Conservation (phyloP, 768 basidiomycete species). For the Pisolithus tinctorius region DNA sequence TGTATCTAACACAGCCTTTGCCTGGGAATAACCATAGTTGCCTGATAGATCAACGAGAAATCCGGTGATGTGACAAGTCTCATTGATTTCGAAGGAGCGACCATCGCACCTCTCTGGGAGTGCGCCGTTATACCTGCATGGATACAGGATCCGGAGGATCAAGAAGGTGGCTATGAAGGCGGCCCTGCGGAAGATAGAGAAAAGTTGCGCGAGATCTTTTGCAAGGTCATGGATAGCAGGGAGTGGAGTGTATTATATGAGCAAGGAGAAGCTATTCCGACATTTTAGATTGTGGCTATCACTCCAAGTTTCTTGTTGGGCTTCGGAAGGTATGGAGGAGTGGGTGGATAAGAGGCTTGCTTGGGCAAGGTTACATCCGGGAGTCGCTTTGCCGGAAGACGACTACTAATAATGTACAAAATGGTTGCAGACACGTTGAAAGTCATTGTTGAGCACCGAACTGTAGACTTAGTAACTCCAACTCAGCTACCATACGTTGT, state of each 20-base stretch:
- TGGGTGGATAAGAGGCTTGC: not conserved
- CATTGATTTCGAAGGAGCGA: constrained; percentile 16
- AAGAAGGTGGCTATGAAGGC: not conserved
- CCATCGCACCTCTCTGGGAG: constrained; percentile 14
- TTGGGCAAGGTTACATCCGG: not conserved
- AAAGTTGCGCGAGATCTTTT: not conserved
- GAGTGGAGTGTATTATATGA: not conserved
- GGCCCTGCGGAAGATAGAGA: not conserved
- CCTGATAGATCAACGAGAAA: not conserved
- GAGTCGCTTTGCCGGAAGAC: not conserved
- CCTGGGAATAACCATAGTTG: not conserved
- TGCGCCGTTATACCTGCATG: constrained; percentile 11
- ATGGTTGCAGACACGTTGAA: too few species aligned
- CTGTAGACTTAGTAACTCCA: too few species aligned
- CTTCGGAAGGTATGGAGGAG: not conserved
- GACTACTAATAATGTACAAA: too few species aligned
- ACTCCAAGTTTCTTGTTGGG: not conserved
- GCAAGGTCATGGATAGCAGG: not conserved
- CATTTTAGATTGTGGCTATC: not conserved
- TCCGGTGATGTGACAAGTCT: not conserved
- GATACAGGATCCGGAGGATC: constrained; percentile 5
- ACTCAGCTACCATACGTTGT: too few species aligned
- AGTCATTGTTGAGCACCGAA: too few species aligned
- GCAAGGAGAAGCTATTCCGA: not conserved
- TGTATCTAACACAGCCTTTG: not conserved